phyloP scores from a whole-genome alignment of 2,329 filamentous ascomycete species.

The Aschersonia sp. region DNA sequence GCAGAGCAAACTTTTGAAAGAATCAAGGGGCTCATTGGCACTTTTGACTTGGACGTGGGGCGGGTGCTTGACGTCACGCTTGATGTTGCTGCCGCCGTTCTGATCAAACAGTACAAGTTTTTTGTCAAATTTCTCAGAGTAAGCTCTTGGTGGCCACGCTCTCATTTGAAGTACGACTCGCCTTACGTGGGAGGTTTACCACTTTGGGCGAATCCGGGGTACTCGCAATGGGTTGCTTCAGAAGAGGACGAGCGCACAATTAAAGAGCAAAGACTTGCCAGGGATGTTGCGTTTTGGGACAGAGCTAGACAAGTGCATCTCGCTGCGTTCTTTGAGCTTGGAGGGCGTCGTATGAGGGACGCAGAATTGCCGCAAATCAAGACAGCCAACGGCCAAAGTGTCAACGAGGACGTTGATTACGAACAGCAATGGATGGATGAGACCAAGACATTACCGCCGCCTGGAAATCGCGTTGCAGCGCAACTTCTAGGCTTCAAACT shows the following conservation, averaged over 20 bases:
- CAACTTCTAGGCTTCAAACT: conserved; percentile 95
- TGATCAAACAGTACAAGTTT: conserved; percentile 86
- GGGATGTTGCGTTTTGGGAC: conserved; percentile 71
- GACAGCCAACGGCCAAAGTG: conserved; percentile 20
- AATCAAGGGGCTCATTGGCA: conserved; percentile 88
- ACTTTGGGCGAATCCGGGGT: conserved; percentile 67
- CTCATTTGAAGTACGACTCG: conserved; percentile 26
- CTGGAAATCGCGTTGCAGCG: conserved; percentile 80
- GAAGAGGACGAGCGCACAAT: conserved; percentile 55
- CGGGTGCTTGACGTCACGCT: conserved; percentile 87
- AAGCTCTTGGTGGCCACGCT: conserved; percentile 93
- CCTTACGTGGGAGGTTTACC: conserved; percentile 53
- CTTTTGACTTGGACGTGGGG: conserved; percentile 92
- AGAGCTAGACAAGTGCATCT: conserved; percentile 63
- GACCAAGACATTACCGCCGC: conserved; percentile 69
- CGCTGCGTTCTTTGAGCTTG: conserved; percentile 80
- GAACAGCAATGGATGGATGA: conserved; percentile 62
- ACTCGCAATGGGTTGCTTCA: conserved; percentile 43
- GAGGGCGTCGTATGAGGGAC: conserved; percentile 52
- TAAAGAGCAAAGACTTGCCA: conserved; percentile 38
- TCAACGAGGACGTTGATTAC: conserved; percentile 35
- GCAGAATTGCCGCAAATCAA: conserved; percentile 33
- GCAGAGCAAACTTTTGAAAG: conserved; percentile 80
- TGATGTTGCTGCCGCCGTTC: conserved; percentile 84
- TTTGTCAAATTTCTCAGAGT: conserved; percentile 84